Conservation (phyloP, 2,329 filamentous ascomycete species). For the Exserohilum turcica region DNA sequence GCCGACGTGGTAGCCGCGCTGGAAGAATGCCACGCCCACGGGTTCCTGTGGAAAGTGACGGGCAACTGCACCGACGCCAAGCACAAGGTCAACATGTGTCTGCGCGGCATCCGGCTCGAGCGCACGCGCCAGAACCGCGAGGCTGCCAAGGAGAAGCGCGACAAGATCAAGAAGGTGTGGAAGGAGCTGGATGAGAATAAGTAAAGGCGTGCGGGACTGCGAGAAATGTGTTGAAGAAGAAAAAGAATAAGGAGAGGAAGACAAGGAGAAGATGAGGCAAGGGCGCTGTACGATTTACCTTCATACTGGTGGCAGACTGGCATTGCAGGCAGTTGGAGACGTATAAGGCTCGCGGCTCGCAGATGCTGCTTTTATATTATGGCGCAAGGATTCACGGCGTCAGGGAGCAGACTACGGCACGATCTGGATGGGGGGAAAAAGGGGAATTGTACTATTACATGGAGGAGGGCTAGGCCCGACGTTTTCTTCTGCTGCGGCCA, state of each 20-base stretch:
- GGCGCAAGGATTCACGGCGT: neutral
- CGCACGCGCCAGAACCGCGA: conserved; percentile 78
- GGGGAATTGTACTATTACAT: conserved; percentile 8
- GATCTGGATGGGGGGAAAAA: neutral
- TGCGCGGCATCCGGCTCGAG: conserved; percentile 79
- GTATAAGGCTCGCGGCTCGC: neutral
- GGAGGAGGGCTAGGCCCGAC: neutral
- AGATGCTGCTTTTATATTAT: neutral
- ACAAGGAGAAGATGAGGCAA: neutral
- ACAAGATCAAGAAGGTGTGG: conserved; percentile 78
- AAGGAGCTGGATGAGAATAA: conserved; percentile 76
- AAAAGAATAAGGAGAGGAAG: neutral
- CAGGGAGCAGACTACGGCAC: neutral
- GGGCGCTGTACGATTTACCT: too few relatives aligned
- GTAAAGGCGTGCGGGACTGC: conserved; percentile 13
- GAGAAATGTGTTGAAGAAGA: neutral
- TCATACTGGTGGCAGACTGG: too few relatives aligned
- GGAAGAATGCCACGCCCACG: conserved; percentile 91
- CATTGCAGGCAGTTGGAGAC: too few relatives aligned
- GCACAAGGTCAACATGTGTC: conserved; percentile 79
- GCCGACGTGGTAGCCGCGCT: conserved; percentile 92
- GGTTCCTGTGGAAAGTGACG: conserved; percentile 88
- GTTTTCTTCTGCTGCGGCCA: conserved; percentile 5
- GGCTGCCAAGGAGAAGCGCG: conserved; percentile 68
- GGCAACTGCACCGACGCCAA: conserved; percentile 92